These are phyloP conservation scores for Lepiota subincarnata DNA, from an alignment of 768 basidiomycete species.

Conservation along the genomic window DNA sequence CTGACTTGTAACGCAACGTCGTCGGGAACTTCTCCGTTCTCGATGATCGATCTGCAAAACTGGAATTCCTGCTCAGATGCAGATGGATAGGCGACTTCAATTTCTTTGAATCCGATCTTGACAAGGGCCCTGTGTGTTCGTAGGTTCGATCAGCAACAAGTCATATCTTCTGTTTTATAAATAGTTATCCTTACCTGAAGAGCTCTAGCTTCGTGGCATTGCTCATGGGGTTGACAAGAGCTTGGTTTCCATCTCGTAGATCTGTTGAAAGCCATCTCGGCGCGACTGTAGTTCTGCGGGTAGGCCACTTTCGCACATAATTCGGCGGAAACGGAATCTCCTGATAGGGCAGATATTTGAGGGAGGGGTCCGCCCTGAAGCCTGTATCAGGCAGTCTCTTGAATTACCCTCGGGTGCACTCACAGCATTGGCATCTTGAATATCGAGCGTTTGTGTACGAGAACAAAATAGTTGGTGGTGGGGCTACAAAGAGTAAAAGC, in stretches of 20 bases:
- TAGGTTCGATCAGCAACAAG: slow-evolving; percentile 37
- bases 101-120: slow-evolving; percentile 92
- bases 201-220: slow-evolving; percentile 55
- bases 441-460: slow-evolving; percentile 12
- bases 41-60: slow-evolving; percentile 86
- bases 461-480: background rate
- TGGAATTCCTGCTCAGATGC: slow-evolving; percentile 93
- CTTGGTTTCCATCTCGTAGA: slow-evolving; percentile 95
- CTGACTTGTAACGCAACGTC: slow-evolving; percentile 95
- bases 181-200: slow-evolving; percentile 30
- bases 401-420: slow-evolving; percentile 22
- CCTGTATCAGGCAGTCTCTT: slow-evolving; percentile 7
- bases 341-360: slow-evolving; percentile 86
- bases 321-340: slow-evolving; percentile 47
- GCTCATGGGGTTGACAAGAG: slow-evolving; percentile 96
- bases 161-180: slow-evolving; percentile 78
- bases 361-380: slow-evolving; percentile 72
- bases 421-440: slow-evolving; percentile 65
- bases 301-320: slow-evolving; percentile 78
- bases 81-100: slow-evolving; percentile 95
- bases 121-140: slow-evolving; percentile 67
- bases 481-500: background rate
- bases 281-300: slow-evolving; percentile 68
- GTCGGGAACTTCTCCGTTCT: slow-evolving; percentile 78
- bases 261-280: slow-evolving; percentile 99